Base-by-base conservation (phyloP, 257 asterid genomes). In the Petunia axillaris region DNA sequence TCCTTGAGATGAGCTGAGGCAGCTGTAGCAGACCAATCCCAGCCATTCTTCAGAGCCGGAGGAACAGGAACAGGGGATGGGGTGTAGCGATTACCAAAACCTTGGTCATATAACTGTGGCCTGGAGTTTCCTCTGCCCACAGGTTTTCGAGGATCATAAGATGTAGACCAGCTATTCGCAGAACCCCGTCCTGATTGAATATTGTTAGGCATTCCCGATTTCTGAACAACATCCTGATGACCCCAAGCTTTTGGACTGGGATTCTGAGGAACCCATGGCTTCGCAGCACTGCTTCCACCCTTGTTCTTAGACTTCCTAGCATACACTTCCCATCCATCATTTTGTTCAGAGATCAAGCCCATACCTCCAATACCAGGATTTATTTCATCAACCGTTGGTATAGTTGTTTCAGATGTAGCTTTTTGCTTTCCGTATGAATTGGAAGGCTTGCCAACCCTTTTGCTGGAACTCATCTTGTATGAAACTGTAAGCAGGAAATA, bases 241-340 rank as follows among this genome's bases (percentile, higher is more conserved):
- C 85, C 88, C 94, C 64, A 13, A 58, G 25, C 64, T 14, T 14
- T 13, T 67, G 90, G 25, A 86, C 13, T 64, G 58, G 89, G 80
- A 39, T 81, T 75, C 75, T 81, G 90, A 55, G 89, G 60, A 66
- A 8, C 75, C 85, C 81, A 79, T 80, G 85, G 93, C 57, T 83
- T 85, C 10, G 85, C 68, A 38, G 85, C 80, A 82, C 57, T 81
- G 71, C 50, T 79, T 75, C 79, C 91, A 64, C 78, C 78, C 82
- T 62, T 92, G 78, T 82, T 87, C 81, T 91, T 92, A 2, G 91
- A 68, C 68, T 92, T 94, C 80, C 84, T 91, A 0, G 79, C 85
- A 35, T 73, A 84, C 13, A 90, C 92, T 83, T 89, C 93, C 98
- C 97, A 90, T 13, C 92, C 98, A 43, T 87, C 95, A 58, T 83